Evolutionary conservation across 1,284 basidiomycete genomes (phyloP).

Genomic region (Ustanciosporium gigantosporum): DNA sequence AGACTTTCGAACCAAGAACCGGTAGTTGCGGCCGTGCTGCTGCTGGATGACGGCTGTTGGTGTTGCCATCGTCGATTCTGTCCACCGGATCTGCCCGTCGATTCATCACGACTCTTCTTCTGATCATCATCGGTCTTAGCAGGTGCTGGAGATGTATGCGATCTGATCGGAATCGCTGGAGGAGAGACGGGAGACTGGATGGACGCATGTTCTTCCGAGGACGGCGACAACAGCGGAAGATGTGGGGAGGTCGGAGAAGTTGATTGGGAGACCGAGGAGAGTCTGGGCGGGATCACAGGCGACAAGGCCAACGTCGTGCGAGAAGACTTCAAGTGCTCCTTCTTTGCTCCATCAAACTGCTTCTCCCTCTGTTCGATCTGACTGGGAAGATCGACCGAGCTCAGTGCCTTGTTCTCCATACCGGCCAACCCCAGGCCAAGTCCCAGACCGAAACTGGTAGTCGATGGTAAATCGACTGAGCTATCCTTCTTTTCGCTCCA

Average conservation of each 20-base stretch:
- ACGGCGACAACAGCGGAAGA: neutral
- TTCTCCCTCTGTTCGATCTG: slow-evolving; percentile 24
- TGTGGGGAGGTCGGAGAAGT: neutral
- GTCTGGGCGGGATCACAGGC: neutral
- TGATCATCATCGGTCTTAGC: neutral
- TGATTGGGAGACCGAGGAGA: neutral
- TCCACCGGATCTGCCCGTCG: neutral
- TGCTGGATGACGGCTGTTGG: neutral
- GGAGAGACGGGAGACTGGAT: neutral
- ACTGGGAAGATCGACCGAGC: slow-evolving; percentile 31
- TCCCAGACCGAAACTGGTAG: neutral
- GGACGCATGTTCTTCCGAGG: too few relatives aligned
- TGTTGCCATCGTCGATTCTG: neutral
- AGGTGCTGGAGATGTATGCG: too few relatives aligned
- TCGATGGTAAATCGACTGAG: slow-evolving; percentile 9
- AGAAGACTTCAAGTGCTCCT: neutral
- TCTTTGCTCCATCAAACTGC: slow-evolving; percentile 11
- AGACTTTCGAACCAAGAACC: slow-evolving; percentile 34
- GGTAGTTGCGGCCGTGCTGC: too few relatives aligned
- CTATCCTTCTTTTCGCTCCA: slow-evolving; percentile 4
- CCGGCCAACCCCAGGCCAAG: slow-evolving; percentile 11
- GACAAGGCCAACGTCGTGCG: neutral
- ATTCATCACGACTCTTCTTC: neutral
- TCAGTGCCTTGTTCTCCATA: slow-evolving; percentile 17
- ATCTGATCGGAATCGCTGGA: neutral